A percentile compares a stretch with the other conserved stretches of the same genome.
Evolutionary conservation across 441 rosid genomes (phyloP).

Genomic region (Metrosideros polymorpha): DNA sequence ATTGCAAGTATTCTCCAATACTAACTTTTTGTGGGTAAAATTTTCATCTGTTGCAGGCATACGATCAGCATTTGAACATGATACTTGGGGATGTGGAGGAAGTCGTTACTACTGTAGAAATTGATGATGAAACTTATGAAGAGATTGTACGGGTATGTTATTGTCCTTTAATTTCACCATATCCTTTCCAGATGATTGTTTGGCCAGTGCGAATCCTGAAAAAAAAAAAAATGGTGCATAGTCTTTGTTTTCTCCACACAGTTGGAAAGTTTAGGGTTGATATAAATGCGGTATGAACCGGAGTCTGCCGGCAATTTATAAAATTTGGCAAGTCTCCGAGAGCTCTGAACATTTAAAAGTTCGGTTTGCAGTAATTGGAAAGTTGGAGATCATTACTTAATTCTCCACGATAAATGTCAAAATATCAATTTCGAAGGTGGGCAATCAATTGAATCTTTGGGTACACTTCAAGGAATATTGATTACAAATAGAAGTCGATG

Average conservation of each 20-base stretch:
- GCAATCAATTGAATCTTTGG: neutral
- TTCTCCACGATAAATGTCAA: neutral
- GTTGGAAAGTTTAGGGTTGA: neutral
- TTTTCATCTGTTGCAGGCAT: constrained; percentile 50
- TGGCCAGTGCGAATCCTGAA: neutral
- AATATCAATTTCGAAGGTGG: neutral
- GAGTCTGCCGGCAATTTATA: neutral
- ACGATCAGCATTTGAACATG: constrained; percentile 99
- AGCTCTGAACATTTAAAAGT: neutral
- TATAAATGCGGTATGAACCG: neutral
- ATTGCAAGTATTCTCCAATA: neutral
- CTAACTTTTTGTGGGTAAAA: neutral
- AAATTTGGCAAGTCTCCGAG: neutral
- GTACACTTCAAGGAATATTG: neutral
- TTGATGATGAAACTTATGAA: constrained; percentile 96
- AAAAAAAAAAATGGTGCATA: neutral
- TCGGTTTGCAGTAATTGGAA: neutral
- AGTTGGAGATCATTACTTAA: neutral
- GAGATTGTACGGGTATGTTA: constrained; percentile 91
- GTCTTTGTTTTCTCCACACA: neutral
- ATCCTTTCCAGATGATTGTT: neutral
- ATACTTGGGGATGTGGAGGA: constrained; percentile 99
- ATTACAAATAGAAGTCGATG: neutral
- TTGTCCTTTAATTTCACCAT: neutral
- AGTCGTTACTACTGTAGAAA: constrained; percentile 86